Base-by-base conservation (phyloP, 345 rosid species). In the Hibiscus trionum region DNA sequence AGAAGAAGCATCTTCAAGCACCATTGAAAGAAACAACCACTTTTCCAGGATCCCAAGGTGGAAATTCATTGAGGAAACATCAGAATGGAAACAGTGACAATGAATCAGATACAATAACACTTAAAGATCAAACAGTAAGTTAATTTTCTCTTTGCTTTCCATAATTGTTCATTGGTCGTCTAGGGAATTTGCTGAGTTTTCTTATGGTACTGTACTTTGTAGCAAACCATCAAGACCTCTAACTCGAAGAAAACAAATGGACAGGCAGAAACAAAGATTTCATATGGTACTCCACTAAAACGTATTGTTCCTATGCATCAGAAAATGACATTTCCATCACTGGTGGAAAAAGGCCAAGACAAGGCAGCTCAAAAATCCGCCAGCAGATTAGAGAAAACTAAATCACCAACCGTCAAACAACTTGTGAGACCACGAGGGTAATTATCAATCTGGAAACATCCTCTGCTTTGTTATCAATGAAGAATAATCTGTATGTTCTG, bases 1-100 rank as follows among this genome's bases (percentile, higher is more conserved):
- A 88, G 83, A 92, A 83, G 82, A 95, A 87, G 76, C 73, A 72
- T 42, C 53, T 26, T 65, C 75, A 16, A 73, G 66, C 76, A 58
- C 82, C 87, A 39, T 31, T 70, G 62, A 80, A 82, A 76, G 93
- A 86, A 59, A 78, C 67, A 59, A 77, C 77, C 39, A 42, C 80
- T n/a, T 17, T 63, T 42, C 27, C 78, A 27, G 74, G 62, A 35
- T 24, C 61, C 66, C n/a, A 73, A 61, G 66, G 77, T 60, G 85
- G 82, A 63, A 80, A 67, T 64, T 63, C 67, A 39, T 77, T 69
- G 66, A 83, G 73, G 73, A 83, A 75, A 77, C 77, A 72, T 62
- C 79, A 79, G 57, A 72, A 31, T 53, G 79, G 73, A 33, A 49
- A 47, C 37, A 50, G 11, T n/a, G 80, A 73, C 68, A 59, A 68